Evolutionary conservation across 2,329 filamentous ascomycete species (phyloP).

Genomic region (Alternaria burnsii): DNA sequence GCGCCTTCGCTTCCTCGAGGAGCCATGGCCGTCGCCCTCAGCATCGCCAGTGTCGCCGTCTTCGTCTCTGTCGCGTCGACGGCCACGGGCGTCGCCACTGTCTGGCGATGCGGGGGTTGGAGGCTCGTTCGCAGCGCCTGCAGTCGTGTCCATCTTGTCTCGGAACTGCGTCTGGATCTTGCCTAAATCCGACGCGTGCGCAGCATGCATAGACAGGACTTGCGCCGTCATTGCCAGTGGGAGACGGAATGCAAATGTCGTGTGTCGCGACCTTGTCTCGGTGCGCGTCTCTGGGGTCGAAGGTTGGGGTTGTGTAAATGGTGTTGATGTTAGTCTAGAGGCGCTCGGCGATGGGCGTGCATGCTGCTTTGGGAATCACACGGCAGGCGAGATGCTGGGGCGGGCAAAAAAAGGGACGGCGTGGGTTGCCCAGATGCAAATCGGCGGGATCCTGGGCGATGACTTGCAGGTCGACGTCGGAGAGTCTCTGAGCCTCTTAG

Average conservation of each 20-base stretch:
- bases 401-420: slow-evolving; percentile 2
- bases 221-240: slow-evolving; percentile 49
- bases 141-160: slow-evolving; percentile 46
- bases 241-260: slow-evolving; percentile 11
- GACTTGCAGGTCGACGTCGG: slow-evolving; percentile 21
- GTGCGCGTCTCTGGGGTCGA: slow-evolving; percentile 27
- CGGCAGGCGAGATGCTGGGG: slow-evolving; percentile 13
- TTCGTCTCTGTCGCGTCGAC: slow-evolving; percentile 49
- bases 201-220: slow-evolving; percentile 51
- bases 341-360: slow-evolving; percentile 26
- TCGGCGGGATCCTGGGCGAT: slow-evolving; percentile 19
- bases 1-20: slow-evolving; percentile 66
- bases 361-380: slow-evolving; percentile 30
- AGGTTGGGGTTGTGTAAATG: slow-evolving; percentile 26
- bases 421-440: slow-evolving; percentile 3
- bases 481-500: slow-evolving; percentile 1
- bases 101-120: slow-evolving; percentile 47
- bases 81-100: slow-evolving; percentile 47
- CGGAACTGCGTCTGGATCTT: slow-evolving; percentile 46
- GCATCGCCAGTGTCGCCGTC: slow-evolving; percentile 40
- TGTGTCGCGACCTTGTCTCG: slow-evolving; percentile 16
- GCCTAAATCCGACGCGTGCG: slow-evolving; percentile 47
- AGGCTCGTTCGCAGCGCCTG: slow-evolving; percentile 38
- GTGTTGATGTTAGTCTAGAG: slow-evolving; percentile 28
- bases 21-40: slow-evolving; percentile 40